These are phyloP conservation scores for Gentiana macrophylla DNA, from an alignment of 257 asterid species.

Conservation along the genomic window DNA sequence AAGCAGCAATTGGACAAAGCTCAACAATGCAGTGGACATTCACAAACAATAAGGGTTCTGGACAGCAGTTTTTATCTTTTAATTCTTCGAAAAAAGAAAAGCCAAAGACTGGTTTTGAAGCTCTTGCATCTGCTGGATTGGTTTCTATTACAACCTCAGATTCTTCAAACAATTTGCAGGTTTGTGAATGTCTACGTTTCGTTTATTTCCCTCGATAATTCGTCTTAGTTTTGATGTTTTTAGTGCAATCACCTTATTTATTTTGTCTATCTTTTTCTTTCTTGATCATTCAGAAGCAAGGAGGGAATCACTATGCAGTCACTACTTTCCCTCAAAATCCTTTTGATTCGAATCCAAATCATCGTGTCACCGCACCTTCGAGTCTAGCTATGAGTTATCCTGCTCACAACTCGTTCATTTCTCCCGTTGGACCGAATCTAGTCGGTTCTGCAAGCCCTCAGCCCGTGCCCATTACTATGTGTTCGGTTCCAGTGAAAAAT, in stretches of 20 bases:
- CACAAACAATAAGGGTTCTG: constrained; percentile 28
- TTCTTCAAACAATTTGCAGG: constrained; percentile 12
- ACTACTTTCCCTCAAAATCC: constrained; percentile 30
- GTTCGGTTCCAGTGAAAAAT: constrained; percentile 25
- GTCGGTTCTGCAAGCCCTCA: constrained; percentile 22
- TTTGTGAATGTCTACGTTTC: no score
- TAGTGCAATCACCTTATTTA: no score
- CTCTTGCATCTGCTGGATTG: constrained; percentile 58
- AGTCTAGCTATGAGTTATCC: constrained; percentile 20
- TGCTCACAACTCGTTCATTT: constrained; percentile 24
- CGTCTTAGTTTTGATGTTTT: no score
- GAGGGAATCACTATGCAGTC: constrained; percentile 25
- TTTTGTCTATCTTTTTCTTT: no score
- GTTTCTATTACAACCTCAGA: constrained; percentile 42
- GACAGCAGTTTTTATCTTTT: constrained; percentile 42
- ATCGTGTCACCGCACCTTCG: constrained; percentile 15
- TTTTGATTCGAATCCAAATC: constrained; percentile 13
- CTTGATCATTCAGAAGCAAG: constrained; percentile 30
- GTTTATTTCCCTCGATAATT: no score
- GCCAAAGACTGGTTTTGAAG: constrained; percentile 46
- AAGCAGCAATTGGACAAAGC: constrained; percentile 41
- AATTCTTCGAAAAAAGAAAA: constrained; percentile 27
- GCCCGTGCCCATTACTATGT: constrained; percentile 17
- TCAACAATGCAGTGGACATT: constrained; percentile 57
- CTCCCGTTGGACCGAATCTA: constrained; percentile 29